Conservation (phyloP, 345 rosid genomes). For the Fremontodendron californicum region DNA sequence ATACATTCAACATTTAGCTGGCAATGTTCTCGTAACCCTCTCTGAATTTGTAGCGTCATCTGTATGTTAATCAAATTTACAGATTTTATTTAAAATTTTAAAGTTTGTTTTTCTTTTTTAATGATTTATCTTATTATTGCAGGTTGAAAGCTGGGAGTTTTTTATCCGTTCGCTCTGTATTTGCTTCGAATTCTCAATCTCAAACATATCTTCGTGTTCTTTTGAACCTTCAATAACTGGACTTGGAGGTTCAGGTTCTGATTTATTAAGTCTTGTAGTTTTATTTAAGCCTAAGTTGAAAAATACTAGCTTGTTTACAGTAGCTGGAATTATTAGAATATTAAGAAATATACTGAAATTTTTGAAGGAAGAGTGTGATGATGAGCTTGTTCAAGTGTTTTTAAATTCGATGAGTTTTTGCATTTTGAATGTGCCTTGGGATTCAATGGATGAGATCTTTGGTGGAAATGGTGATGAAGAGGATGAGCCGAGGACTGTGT, state of each 20-base stretch:
- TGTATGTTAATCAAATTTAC: conserved; percentile 36
- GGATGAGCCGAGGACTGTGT: conserved; percentile 31
- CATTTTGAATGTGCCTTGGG: conserved; percentile 53
- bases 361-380: conserved; percentile 42
- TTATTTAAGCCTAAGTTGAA: conserved; percentile 38
- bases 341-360: conserved; percentile 54
- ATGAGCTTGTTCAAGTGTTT: conserved; percentile 38
- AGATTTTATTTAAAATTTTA: neutral
- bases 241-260: conserved; percentile 15
- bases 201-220: conserved; percentile 21
- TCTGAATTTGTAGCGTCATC: conserved; percentile 42
- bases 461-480: conserved; percentile 21
- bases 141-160: conserved; percentile 52
- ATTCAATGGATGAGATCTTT: conserved; percentile 35
- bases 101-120: neutral
- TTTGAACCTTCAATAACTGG: conserved; percentile 20
- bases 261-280: conserved; percentile 21
- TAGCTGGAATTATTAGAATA: conserved; percentile 50
- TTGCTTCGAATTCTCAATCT: conserved; percentile 39
- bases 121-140: conserved; percentile 13
- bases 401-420: conserved; percentile 39
- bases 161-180: conserved; percentile 44
- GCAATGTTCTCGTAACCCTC: conserved; percentile 50
- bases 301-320: conserved; percentile 51
- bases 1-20: conserved; percentile 57